phyloP scores from a whole-genome alignment of 148 eudicot genomes.

The Fagopyrum homotropicum region DNA sequence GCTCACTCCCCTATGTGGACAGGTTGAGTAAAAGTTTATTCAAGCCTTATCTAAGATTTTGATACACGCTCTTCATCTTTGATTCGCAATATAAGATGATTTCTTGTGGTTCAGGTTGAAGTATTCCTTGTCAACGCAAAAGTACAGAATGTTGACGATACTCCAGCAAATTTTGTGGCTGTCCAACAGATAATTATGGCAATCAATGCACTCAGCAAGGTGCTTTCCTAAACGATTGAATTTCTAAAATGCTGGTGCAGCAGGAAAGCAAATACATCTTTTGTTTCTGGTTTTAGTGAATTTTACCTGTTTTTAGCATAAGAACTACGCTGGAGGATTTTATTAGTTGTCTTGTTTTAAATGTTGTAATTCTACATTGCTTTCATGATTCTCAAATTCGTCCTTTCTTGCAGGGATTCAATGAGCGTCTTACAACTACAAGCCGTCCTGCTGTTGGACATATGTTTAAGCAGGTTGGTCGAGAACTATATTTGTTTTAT shows the following conservation, averaged over 20 bases:
- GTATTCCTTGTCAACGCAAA: slow-evolving; percentile 48
- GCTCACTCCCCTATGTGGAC: slow-evolving; percentile 91
- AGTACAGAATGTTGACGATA: slow-evolving; percentile 43
- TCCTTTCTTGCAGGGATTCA: slow-evolving; percentile 64
- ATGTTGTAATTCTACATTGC: not conserved
- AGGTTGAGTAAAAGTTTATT: slow-evolving; percentile 36
- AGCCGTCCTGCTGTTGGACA: slow-evolving; percentile 89
- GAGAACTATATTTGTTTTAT: not conserved
- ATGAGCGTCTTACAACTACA: slow-evolving; percentile 87
- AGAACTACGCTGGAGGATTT: not conserved
- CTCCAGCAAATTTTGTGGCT: slow-evolving; percentile 40
- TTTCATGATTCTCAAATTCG: slow-evolving; percentile 9
- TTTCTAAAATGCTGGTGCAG: not conserved
- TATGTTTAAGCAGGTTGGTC: slow-evolving; percentile 92
- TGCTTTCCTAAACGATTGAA: slow-evolving; percentile 14
- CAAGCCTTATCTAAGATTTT: not conserved
- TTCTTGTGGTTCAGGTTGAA: slow-evolving; percentile 51
- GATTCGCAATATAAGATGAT: slow-evolving; percentile 5
- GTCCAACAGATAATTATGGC: slow-evolving; percentile 90
- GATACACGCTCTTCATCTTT: not conserved
- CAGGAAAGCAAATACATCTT: not conserved
- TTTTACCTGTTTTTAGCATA: not conserved
- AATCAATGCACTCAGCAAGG: slow-evolving; percentile 98
- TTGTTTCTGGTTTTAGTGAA: not conserved
- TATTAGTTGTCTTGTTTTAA: not conserved